These are phyloP conservation scores for Stygiomarasmius scandens DNA, from an alignment of 1,284 basidiomycete species.

Conservation along the genomic window DNA sequence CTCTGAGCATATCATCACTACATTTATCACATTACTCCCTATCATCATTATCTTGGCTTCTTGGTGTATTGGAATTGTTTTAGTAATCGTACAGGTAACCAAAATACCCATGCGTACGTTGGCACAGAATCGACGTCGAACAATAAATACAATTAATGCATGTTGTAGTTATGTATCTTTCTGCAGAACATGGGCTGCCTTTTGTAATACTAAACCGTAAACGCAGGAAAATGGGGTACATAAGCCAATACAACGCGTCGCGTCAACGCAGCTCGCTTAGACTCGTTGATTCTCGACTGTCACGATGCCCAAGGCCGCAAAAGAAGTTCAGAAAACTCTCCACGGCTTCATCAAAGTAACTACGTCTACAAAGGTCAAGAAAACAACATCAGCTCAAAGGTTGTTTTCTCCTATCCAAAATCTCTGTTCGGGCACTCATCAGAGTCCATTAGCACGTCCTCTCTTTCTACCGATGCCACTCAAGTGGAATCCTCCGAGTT, in stretches of 20 bases:
- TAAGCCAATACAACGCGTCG: not conserved
- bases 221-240: too few species aligned
- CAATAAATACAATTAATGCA: not conserved
- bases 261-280: not conserved
- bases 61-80: not conserved
- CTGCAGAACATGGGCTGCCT: too few species aligned
- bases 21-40: not conserved
- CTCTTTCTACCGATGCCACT: too few species aligned
- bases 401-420: not conserved
- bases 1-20: not conserved
- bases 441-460: too few species aligned
- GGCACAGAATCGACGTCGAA: not conserved
- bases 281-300: not conserved
- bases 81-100: not conserved
- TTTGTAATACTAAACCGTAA: too few species aligned
- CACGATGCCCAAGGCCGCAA: not conserved
- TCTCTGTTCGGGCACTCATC: too few species aligned
- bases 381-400: not conserved
- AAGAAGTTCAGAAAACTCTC: not conserved
- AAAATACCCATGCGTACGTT: not conserved
- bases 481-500: too few species aligned
- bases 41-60: not conserved
- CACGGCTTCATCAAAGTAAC: not conserved
- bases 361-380: not conserved
- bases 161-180: not conserved